Conservation (phyloP, 2,329 filamentous ascomycete species). For the Microdochium nivale region DNA sequence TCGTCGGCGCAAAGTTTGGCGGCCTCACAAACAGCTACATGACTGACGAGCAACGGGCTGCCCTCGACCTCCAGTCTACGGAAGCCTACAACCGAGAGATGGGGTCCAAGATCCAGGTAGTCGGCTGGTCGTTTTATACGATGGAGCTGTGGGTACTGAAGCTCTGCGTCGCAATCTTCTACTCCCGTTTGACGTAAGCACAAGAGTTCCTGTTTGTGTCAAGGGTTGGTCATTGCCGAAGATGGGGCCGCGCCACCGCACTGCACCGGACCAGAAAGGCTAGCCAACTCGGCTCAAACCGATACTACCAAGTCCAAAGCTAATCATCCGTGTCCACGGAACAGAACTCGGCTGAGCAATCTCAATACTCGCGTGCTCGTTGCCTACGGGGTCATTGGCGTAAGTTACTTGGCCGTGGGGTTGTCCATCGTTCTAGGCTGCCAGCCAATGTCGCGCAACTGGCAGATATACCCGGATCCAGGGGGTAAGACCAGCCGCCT, state of each 20-base stretch:
- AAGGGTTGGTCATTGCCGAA: too few relatives aligned
- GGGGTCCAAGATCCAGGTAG: constrained; percentile 21
- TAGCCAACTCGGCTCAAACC: too few relatives aligned
- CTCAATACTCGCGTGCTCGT: constrained; percentile 27
- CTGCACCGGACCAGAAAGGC: too few relatives aligned
- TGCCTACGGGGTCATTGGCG: constrained; percentile 29
- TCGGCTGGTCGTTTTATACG: constrained; percentile 21
- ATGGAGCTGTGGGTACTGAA: constrained; percentile 21
- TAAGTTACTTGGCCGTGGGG: constrained; percentile 32
- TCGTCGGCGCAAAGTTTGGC: constrained; percentile 2
- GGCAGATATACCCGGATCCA: constrained; percentile 38
- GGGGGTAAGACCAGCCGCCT: constrained; percentile 25
- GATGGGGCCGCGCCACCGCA: too few relatives aligned
- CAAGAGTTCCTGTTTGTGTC: too few relatives aligned
- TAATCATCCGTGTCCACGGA: background rate
- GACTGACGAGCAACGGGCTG: constrained; percentile 9
- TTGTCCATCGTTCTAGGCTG: constrained; percentile 36
- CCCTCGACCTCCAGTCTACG: constrained; percentile 5
- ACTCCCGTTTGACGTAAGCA: constrained; percentile 20
- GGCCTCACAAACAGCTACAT: constrained; percentile 7
- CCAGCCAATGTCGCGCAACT: constrained; percentile 34
- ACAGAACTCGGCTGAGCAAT: constrained; percentile 26
- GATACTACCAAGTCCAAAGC: too few relatives aligned
- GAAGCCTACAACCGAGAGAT: constrained; percentile 12
- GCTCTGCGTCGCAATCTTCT: constrained; percentile 17